Evolutionary conservation across 176 grass and related monocot genomes (phyloP).

Genomic region (Oryza meridionalis): DNA sequence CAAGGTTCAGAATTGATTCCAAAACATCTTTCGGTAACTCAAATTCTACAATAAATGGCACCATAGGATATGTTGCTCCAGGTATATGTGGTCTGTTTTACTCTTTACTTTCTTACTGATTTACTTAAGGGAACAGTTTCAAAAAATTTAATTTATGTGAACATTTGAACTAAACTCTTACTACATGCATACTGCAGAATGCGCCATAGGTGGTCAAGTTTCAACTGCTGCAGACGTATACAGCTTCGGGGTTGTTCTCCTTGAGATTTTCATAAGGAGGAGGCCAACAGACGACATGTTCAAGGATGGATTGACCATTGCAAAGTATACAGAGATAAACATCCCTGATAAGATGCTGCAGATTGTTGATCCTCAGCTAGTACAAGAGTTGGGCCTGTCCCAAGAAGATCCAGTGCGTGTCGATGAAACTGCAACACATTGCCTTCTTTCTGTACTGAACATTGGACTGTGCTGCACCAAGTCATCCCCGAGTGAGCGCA

Average conservation of each 20-base stretch:
- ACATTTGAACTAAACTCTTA: not conserved
- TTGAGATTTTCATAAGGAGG: slow-evolving; percentile 9
- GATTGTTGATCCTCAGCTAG: slow-evolving; percentile 12
- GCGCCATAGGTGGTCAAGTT: not conserved
- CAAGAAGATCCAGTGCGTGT: not conserved
- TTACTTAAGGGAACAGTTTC: too few relatives aligned
- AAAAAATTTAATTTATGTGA: too few relatives aligned
- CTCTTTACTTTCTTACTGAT: too few relatives aligned
- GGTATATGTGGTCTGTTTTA: too few relatives aligned
- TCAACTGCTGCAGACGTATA: slow-evolving; percentile 16
- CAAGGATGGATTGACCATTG: slow-evolving; percentile 22
- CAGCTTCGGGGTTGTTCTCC: slow-evolving; percentile 23
- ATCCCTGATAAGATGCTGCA: slow-evolving; percentile 4
- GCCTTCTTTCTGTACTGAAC: not conserved
- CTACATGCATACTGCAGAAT: not conserved
- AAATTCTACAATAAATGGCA: not conserved
- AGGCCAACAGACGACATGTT: slow-evolving; percentile 35
- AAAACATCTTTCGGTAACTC: not conserved
- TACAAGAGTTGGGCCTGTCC: not conserved
- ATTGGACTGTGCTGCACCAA: slow-evolving; percentile 30
- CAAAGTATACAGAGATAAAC: not conserved
- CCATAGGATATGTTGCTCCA: too few relatives aligned
- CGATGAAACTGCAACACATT: not conserved
- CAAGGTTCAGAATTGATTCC: slow-evolving; percentile 9
- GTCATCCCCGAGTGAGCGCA: not conserved